Evolutionary conservation across 2,329 filamentous ascomycete species (phyloP).

Genomic region (Tolypocladium nubicola): DNA sequence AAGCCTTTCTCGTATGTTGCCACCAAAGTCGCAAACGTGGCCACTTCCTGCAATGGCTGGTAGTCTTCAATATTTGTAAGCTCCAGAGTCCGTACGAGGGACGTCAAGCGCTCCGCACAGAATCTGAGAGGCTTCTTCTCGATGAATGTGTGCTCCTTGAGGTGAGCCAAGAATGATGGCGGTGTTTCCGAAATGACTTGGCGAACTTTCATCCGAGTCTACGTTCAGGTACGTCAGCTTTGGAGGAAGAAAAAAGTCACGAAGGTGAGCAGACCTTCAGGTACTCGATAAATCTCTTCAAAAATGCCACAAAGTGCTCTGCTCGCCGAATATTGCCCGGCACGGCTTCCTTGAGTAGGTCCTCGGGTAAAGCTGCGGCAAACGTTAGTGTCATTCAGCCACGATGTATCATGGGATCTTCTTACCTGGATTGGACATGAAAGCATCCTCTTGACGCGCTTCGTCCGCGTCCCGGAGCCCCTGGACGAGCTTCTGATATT

Average conservation of each 20-base stretch:
- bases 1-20: constrained; percentile 97
- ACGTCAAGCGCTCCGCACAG: constrained; percentile 89
- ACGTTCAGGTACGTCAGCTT: neutral
- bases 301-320: constrained; percentile 89
- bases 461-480: constrained; percentile 82
- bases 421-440: constrained; percentile 83
- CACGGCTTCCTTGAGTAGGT: constrained; percentile 88
- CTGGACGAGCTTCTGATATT: constrained; percentile 92
- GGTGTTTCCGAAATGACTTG: constrained; percentile 97
- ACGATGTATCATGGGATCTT: constrained; percentile 4
- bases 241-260: neutral
- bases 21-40: constrained; percentile 90
- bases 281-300: constrained; percentile 96
- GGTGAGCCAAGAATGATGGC: constrained; percentile 80
- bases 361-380: constrained; percentile 69
- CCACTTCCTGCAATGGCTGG: constrained; percentile 91
- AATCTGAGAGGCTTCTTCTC: constrained; percentile 92
- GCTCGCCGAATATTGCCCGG: constrained; percentile 93
- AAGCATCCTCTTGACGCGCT: constrained; percentile 83
- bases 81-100: constrained; percentile 86
- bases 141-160: constrained; percentile 94
- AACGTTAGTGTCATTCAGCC: constrained; percentile 8
- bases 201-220: constrained; percentile 95
- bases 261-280: constrained; percentile 47
- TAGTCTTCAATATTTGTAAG: constrained; percentile 98